These are phyloP conservation scores for Gaeumannomyces tritici DNA, from an alignment of 2,329 filamentous ascomycete genomes.

Conservation along the genomic window DNA sequence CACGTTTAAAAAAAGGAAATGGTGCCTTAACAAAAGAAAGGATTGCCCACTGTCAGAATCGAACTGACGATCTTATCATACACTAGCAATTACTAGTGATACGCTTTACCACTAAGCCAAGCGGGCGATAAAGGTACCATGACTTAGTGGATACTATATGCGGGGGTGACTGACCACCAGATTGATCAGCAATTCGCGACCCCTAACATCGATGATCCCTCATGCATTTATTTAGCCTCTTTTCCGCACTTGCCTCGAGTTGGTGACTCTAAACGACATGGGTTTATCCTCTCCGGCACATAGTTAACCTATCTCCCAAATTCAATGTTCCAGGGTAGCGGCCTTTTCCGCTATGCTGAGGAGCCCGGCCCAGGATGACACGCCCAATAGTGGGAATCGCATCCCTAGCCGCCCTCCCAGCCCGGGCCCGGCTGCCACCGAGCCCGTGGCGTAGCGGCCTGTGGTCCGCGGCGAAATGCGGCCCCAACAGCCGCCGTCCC, in stretches of 20 bases:
- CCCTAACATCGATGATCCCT: background rate
- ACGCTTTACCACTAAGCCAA: constrained; percentile 5
- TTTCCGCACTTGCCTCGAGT: background rate
- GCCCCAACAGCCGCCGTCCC: background rate
- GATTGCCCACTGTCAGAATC: background rate
- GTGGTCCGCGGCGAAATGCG: background rate
- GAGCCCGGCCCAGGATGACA: background rate
- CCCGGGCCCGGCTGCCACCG: background rate
- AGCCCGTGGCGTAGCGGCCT: background rate
- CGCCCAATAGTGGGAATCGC: background rate
- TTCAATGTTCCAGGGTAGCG: background rate
- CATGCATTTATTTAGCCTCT: background rate
- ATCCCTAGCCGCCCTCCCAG: background rate
- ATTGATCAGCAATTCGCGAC: background rate
- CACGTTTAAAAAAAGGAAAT: no score
- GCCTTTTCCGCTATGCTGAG: background rate
- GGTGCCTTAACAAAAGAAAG: no score
- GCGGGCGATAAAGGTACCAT: background rate
- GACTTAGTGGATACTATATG: background rate
- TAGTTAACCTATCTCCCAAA: background rate
- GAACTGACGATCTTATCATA: constrained; percentile 5
- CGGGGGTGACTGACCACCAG: no score
- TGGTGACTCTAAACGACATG: background rate
- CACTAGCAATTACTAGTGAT: constrained; percentile 3
- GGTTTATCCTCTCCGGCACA: background rate